Evolutionary conservation across 805 yeast genomes (phyloP).

Genomic region (Candida jianshihensis): DNA sequence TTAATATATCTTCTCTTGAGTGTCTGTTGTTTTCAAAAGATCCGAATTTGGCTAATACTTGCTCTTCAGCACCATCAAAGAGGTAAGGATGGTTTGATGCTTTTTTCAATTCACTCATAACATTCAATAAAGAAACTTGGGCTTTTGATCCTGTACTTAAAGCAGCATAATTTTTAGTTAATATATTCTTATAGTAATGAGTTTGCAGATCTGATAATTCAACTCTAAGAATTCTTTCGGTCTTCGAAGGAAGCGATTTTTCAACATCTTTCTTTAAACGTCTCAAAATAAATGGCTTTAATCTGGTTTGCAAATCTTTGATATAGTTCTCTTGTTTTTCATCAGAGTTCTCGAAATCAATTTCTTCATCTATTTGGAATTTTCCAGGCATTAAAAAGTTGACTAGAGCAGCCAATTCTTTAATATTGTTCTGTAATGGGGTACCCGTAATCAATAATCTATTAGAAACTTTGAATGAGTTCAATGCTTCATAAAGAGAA

Average conservation of each 20-base stretch:
- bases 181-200: constrained; percentile 86
- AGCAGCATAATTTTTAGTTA: constrained; percentile 88
- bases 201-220: constrained; percentile 95
- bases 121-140: constrained; percentile 78
- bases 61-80: constrained; percentile 87
- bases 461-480: constrained; percentile 75
- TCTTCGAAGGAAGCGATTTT: constrained; percentile 90
- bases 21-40: constrained; percentile 28
- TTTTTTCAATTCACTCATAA: constrained; percentile 93
- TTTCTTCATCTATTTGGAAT: constrained; percentile 84
- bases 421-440: constrained; percentile 91
- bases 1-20: constrained; percentile 71
- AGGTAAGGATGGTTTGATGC: constrained; percentile 96
- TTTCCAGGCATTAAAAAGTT: constrained; percentile 96
- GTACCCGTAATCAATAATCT: constrained; percentile 94
- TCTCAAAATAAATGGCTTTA: constrained; percentile 89
- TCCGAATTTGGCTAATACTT: constrained; percentile 63
- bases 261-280: constrained; percentile 96
- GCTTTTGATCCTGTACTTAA: constrained; percentile 75
- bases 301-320: constrained; percentile 71
- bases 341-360: constrained; percentile 87
- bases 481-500: constrained; percentile 82
- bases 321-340: constrained; percentile 85
- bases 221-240: constrained; percentile 91
- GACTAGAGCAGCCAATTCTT: constrained; percentile 90